Evolutionary conservation across 176 grass and related monocot species (phyloP).

Genomic region (Juncus effusus): DNA sequence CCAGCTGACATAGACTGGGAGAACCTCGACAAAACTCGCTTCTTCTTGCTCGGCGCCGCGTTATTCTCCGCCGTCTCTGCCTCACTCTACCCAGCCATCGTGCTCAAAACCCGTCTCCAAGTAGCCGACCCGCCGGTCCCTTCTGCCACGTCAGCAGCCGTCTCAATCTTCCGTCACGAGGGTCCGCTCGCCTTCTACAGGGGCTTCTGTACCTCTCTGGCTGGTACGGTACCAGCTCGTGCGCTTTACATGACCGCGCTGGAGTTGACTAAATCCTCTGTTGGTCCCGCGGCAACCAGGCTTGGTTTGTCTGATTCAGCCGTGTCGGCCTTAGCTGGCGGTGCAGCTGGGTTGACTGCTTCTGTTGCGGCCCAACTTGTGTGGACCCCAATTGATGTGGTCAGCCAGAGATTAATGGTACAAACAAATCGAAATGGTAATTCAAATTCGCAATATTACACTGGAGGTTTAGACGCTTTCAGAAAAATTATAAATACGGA

Average conservation of each 20-base stretch:
- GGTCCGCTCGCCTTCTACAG: constrained; percentile 69
- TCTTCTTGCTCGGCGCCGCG: constrained; percentile 39
- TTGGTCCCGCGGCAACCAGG: constrained; percentile 29
- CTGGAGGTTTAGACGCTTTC: constrained; percentile 57
- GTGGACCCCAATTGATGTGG: constrained; percentile 72
- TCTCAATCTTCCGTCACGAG: constrained; percentile 52
- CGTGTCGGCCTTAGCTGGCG: constrained; percentile 34
- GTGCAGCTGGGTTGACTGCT: constrained; percentile 37
- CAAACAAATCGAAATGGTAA: constrained; percentile 41
- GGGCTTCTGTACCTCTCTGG: constrained; percentile 62
- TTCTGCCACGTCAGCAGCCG: constrained; percentile 35
- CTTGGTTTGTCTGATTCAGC: constrained; percentile 46
- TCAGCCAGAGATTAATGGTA: constrained; percentile 82
- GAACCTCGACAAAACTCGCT: constrained; percentile 33
- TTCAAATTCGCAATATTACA: constrained; percentile 36
- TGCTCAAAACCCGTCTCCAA: constrained; percentile 82
- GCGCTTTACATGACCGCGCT: constrained; percentile 77
- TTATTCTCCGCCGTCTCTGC: constrained; percentile 32
- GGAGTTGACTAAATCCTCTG: constrained; percentile 52
- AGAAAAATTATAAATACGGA: constrained; percentile 51
- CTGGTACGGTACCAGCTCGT: constrained; percentile 63
- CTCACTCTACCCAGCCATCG: constrained; percentile 58
- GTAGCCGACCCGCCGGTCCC: constrained; percentile 31
- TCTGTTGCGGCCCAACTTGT: constrained; percentile 59
- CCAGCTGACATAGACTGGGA: constrained; percentile 37